These are phyloP conservation scores for Coemansia sp. DNA, from an alignment of 371 early-diverging fungal genomes.

Conservation along the genomic window DNA sequence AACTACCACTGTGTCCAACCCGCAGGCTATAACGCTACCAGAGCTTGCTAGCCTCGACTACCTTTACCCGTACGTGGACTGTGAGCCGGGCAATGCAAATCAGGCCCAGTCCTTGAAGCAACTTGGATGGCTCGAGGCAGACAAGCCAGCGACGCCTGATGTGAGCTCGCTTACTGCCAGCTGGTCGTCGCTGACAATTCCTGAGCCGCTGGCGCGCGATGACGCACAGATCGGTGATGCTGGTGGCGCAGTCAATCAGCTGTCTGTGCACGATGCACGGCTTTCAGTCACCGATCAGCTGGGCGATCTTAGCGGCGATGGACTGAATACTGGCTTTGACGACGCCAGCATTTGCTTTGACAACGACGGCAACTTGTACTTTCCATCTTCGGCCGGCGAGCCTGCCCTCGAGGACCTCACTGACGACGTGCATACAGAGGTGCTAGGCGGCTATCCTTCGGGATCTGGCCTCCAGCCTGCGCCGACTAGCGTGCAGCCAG, in stretches of 20 bases:
- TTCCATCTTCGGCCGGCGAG: background rate
- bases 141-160: too few relatives aligned
- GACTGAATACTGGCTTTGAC: background rate
- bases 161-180: background rate
- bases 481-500: too few relatives aligned
- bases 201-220: slow-evolving; percentile 1
- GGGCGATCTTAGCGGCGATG: background rate
- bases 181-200: slow-evolving; percentile 11
- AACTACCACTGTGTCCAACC: slow-evolving; percentile 6
- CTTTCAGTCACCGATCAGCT: too few relatives aligned
- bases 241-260: background rate
- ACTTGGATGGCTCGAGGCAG: slow-evolving; percentile 23
- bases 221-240: background rate
- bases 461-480: too few relatives aligned
- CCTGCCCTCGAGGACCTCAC: background rate
- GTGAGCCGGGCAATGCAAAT: background rate
- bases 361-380: slow-evolving; percentile 26
- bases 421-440: slow-evolving; percentile 17
- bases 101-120: background rate
- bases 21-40: slow-evolving; percentile 18
- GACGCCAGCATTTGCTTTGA: slow-evolving; percentile 20
- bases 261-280: background rate
- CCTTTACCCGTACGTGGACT: background rate
- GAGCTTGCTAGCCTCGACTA: background rate
- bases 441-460: background rate